Evolutionary conservation across 345 rosid genomes (phyloP).

Genomic region (Citrus australasica): DNA sequence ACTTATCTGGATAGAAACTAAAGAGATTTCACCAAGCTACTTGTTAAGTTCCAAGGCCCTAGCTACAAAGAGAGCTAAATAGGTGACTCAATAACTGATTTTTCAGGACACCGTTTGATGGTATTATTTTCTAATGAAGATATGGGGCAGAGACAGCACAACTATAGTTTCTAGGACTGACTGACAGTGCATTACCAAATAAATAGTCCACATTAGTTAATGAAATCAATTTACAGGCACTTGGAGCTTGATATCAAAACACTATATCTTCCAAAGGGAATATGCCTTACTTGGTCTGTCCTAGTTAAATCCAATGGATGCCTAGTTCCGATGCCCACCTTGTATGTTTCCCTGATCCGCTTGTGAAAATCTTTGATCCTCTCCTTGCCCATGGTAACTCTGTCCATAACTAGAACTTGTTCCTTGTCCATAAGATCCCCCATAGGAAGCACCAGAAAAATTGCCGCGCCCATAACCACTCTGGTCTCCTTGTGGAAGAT

Average conservation of each 20-base stretch:
- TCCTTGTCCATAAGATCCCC: slow-evolving; percentile 38
- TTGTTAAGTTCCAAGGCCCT: neutral
- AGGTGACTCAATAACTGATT: neutral
- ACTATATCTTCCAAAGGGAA: neutral
- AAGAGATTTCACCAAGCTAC: neutral
- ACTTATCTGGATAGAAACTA: neutral
- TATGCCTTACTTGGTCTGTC: slow-evolving; percentile 35
- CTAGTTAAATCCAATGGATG: slow-evolving; percentile 39
- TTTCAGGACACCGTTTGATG: neutral
- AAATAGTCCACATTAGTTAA: neutral
- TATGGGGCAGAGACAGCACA: neutral
- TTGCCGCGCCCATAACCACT: slow-evolving; percentile 19
- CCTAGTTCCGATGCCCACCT: slow-evolving; percentile 39
- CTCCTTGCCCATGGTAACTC: slow-evolving; percentile 18
- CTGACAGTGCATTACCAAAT: neutral
- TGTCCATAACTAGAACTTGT: slow-evolving; percentile 26
- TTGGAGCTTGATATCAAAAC: neutral
- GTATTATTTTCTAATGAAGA: neutral
- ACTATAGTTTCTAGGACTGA: neutral
- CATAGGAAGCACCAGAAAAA: slow-evolving; percentile 20
- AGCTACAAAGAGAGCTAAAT: neutral
- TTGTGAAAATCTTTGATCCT: slow-evolving; percentile 32
- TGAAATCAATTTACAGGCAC: neutral
- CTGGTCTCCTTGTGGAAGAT: slow-evolving; percentile 28
- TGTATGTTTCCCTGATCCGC: slow-evolving; percentile 37